These are phyloP conservation scores for Chalciporus chontae DNA, from an alignment of 768 basidiomycete genomes.

Conservation along the genomic window DNA sequence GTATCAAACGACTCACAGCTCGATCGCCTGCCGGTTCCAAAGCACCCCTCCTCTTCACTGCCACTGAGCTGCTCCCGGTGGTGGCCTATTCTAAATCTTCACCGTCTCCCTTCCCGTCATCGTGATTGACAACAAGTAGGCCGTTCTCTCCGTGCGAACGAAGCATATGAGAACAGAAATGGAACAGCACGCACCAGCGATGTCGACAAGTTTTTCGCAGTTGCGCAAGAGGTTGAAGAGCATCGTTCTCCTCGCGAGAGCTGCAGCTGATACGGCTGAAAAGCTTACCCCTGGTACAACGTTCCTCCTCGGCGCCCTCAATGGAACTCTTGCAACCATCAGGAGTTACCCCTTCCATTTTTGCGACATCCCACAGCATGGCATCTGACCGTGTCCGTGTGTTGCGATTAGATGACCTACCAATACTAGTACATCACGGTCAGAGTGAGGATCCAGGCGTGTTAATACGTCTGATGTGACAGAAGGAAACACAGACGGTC, in stretches of 20 bases:
- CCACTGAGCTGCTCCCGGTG: constrained; percentile 84
- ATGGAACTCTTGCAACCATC: constrained; percentile 93
- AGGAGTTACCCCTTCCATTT: constrained; percentile 42
- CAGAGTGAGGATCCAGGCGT: constrained; percentile 92
- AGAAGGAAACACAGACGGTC: too few species aligned
- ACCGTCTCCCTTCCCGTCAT: constrained; percentile 98
- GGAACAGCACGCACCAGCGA: constrained; percentile 13
- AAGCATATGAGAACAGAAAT: not conserved
- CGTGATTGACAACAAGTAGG: constrained; percentile 94
- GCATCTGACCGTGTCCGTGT: not conserved
- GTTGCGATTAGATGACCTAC: constrained; percentile 70
- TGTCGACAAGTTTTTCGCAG: constrained; percentile 74
- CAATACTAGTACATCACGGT: constrained; percentile 97
- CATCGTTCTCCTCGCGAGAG: too few species aligned
- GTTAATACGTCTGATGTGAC: constrained; percentile 64
- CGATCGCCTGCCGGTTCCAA: too few species aligned
- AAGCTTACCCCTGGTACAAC: too few species aligned
- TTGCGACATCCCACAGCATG: not conserved
- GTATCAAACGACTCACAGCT: constrained; percentile 80
- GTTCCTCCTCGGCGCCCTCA: constrained; percentile 71
- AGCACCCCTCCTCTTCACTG: too few species aligned
- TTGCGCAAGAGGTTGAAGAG: constrained; percentile 92
- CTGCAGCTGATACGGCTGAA: too few species aligned
- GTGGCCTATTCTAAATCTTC: constrained; percentile 93
- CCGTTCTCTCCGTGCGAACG: constrained; percentile 24